These are phyloP conservation scores for Entomortierella parvispora DNA, from an alignment of 192 early-diverging fungal species.

Conservation along the genomic window DNA sequence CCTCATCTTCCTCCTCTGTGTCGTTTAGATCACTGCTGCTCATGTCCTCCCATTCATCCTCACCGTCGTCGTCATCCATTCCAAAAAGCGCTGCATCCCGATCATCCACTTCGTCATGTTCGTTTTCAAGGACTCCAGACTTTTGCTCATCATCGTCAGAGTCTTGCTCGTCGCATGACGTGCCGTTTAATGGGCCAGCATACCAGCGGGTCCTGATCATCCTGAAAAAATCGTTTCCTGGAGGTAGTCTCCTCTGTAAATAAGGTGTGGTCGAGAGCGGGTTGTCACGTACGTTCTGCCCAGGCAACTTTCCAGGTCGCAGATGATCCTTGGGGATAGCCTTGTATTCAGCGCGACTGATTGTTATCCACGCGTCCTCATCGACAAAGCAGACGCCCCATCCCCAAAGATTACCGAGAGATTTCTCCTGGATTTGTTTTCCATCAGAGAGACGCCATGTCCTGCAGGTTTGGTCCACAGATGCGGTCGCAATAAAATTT, in stretches of 20 bases:
- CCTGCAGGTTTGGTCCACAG: constrained; percentile 63
- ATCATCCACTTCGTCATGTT: constrained; percentile 29
- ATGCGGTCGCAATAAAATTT: constrained; percentile 61
- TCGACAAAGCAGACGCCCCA: constrained; percentile 35
- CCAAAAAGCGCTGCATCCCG: constrained; percentile 34
- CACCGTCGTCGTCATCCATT: constrained; percentile 46
- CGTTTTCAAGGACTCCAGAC: background rate
- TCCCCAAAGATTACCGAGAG: constrained; percentile 27
- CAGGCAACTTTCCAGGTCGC: constrained; percentile 30
- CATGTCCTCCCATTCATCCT: constrained; percentile 35
- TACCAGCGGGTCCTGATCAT: constrained; percentile 35
- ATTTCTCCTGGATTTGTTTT: constrained; percentile 39
- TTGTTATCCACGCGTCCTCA: constrained; percentile 15
- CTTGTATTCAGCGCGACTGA: constrained; percentile 21
- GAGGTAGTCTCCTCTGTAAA: constrained; percentile 21
- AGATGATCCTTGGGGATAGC: constrained; percentile 32
- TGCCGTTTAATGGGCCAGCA: constrained; percentile 26
- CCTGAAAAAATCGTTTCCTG: constrained; percentile 12
- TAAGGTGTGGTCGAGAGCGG: constrained; percentile 19
- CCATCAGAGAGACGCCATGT: constrained; percentile 58
- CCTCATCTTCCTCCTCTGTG: constrained; percentile 1
- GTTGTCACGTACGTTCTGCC: constrained; percentile 28
- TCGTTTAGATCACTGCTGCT: constrained; percentile 12
- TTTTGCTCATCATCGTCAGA: constrained; percentile 30
- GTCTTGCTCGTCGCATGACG: constrained; percentile 35